Percentiles rank a stretch among this genome's conserved stretches.
Evolutionary conservation across 306 rosid species (phyloP).

Genomic region (Vicia faba): DNA sequence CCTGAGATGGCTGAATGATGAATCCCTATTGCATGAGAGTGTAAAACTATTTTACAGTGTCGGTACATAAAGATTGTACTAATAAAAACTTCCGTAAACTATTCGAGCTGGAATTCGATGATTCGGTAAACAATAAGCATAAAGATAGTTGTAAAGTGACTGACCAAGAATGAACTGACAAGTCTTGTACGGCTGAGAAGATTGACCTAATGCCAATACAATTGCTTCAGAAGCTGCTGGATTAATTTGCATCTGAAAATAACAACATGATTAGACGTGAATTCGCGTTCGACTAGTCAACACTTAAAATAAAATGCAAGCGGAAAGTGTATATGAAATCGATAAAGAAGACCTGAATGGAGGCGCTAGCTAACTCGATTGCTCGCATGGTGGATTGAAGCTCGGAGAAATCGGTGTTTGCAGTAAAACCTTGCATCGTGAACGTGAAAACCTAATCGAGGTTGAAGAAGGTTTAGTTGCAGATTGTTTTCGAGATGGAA

Average conservation of each 20-base stretch:
- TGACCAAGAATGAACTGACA: conserved; percentile 91
- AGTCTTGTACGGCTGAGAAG: conserved; percentile 84
- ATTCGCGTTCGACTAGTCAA: no score
- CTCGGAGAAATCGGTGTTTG: conserved; percentile 52
- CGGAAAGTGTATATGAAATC: no score
- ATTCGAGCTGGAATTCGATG: conserved; percentile 1
- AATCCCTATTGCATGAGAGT: no score
- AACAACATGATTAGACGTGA: neutral
- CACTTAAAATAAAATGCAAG: no score
- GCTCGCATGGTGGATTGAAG: conserved; percentile 90
- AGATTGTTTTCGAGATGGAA: neutral
- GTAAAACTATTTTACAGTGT: no score
- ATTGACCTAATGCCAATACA: conserved; percentile 63
- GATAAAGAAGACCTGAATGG: conserved; percentile 66
- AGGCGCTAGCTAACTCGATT: conserved; percentile 77
- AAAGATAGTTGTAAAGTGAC: conserved; percentile 29
- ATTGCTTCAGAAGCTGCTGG: conserved; percentile 79
- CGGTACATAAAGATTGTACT: no score
- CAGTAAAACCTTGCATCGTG: conserved; percentile 70
- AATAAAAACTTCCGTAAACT: neutral
- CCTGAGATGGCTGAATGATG: no score
- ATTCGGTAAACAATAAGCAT: conserved; percentile 3
- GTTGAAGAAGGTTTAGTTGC: neutral
- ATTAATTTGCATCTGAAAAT: conserved; percentile 75
- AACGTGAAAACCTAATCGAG: conserved; percentile 10